phyloP scores from a whole-genome alignment of 768 basidiomycete species.

The Xanthoconium purpureum region DNA sequence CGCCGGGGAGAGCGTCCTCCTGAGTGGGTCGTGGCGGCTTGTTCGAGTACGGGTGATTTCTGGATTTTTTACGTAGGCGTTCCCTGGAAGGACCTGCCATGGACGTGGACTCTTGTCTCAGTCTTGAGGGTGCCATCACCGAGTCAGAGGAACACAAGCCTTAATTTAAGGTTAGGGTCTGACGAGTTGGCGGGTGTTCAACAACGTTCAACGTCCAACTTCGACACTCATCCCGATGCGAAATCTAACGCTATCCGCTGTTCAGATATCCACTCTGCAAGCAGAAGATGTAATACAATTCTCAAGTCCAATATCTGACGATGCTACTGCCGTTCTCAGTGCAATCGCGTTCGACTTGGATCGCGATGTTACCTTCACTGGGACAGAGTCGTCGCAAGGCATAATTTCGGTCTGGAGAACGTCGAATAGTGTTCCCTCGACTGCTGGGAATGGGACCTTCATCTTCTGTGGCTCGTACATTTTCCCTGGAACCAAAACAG shows the following conservation, averaged over 20 bases:
- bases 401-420: conserved; percentile 58
- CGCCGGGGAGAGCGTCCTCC: conserved; percentile 48
- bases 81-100: conserved; percentile 12
- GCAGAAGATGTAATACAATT: conserved; percentile 12
- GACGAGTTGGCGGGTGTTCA: neutral
- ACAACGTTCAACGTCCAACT: neutral
- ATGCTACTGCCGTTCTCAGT: conserved; percentile 36
- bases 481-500: conserved; percentile 19
- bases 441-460: conserved; percentile 6
- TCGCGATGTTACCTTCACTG: conserved; percentile 55
- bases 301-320: conserved; percentile 16
- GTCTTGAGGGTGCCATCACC: conserved; percentile 17
- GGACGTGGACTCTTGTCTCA: conserved; percentile 1
- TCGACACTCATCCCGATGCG: conserved; percentile 40
- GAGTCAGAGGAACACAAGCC: neutral
- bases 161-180: conserved; percentile 19
- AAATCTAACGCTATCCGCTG: conserved; percentile 49
- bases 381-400: conserved; percentile 57
- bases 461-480: conserved; percentile 25
- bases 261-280: conserved; percentile 16
- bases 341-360: conserved; percentile 61
- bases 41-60: conserved; percentile 13
- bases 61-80: conserved; percentile 11
- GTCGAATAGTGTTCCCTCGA: conserved; percentile 13
- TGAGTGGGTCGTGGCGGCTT: conserved; percentile 1